Evolutionary conservation across 208 protist genomes (phyloP).

Genomic region (Pavlovales sp.): DNA sequence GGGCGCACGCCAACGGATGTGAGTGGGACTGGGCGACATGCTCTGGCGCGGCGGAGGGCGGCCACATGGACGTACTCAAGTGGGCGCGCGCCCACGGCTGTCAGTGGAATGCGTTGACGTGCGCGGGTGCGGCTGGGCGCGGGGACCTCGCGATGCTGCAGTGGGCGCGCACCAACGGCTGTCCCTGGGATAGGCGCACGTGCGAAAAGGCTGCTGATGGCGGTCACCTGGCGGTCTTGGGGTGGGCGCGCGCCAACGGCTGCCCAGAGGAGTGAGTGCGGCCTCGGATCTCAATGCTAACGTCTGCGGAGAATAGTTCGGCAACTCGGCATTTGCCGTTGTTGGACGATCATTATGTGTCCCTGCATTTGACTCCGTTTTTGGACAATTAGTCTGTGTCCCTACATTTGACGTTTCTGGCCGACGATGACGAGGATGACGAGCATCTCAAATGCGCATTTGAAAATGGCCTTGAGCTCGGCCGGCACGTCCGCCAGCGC

Average conservation of each 20-base stretch:
- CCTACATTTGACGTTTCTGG: no score
- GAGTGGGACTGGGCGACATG: neutral
- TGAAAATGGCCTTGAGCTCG: constrained; percentile 89
- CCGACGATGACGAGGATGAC: no score
- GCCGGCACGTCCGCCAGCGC: constrained; percentile 80
- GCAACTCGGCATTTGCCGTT: no score
- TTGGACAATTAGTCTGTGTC: no score
- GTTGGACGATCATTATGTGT: no score
- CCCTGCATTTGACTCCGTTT: no score
- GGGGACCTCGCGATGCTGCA: neutral
- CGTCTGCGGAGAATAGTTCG: no score
- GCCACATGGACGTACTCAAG: constrained; percentile 18
- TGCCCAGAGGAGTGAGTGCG: no score
- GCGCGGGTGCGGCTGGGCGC: neutral
- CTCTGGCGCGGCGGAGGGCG: neutral
- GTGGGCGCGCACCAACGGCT: neutral
- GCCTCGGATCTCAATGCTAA: no score
- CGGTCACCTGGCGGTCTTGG: neutral
- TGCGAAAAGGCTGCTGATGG: neutral
- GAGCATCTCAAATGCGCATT: no score
- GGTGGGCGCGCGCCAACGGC: neutral
- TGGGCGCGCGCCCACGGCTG: constrained; percentile 18
- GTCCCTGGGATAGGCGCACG: neutral
- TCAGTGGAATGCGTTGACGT: constrained; percentile 2
- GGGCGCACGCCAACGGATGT: no score